Base-by-base conservation (phyloP, 768 basidiomycete genomes). In the Agaricus sinodeliciosus region DNA sequence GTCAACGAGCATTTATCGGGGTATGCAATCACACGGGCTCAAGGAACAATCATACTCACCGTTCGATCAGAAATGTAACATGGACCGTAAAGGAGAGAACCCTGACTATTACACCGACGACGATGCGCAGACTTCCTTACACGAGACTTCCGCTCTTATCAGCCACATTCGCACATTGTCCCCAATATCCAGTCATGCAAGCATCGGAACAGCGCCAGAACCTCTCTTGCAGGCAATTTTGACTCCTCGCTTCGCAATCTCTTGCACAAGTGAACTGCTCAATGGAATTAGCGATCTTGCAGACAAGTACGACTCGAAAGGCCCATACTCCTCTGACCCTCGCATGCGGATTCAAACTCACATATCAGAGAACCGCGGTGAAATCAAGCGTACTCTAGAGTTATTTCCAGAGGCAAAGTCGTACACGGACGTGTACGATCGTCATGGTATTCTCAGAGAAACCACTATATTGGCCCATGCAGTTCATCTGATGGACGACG, bases 171-270 rank as follows among this genome's bases (percentile, higher is more conserved):
- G 79, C 36, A 63, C 76, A 4, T 68, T 91, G 45, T 66, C 78
- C 2, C 63, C 65, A 1, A 56, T 59, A 6, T 60, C 69, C 26
- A 48, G 62, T 22, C 59, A 63, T 43, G 60, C 63, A 9, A 56
- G 50, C 9, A 60, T 68, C 19, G 57, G 67, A 18, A 57, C 60
- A 22, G 18, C 46, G 19, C 62, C 64, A 43, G 71, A 76, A 53
- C 75, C 81, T 1, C 80, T 94, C 6, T 87, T 98, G 9, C 88
- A 89, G 51, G 95, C 95, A 4, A 83, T 93, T 61, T 70, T 97
- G 40, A 97, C 95, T 0, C 95, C 95, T 12, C 88, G 95, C n/a
- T 98, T 97, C 66, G 95, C 95, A 19, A 87, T 97, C 54, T 84
- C 90, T 9, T 95, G 93, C 68, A 82, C 93, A 0, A 66, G 74